phyloP scores from a whole-genome alignment of 176 grass and related monocot genomes.

The Oryza punctata region DNA sequence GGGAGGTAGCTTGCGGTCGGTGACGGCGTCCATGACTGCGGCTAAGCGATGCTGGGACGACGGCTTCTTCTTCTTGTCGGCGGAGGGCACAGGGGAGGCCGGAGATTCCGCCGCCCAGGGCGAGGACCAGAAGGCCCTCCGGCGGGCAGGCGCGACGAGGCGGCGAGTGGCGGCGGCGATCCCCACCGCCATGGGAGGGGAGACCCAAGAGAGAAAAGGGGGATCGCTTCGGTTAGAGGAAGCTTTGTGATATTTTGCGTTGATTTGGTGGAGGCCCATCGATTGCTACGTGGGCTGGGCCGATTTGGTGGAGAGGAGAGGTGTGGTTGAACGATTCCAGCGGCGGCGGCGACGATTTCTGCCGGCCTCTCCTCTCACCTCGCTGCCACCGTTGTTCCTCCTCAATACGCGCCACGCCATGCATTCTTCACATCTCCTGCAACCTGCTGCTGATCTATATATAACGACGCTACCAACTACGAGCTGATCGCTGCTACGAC shows the following conservation, averaged over 20 bases:
- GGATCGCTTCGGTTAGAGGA: too few species aligned
- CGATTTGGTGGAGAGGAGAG: too few species aligned
- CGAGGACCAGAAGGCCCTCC: slow-evolving; percentile 43
- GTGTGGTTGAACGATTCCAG: not conserved
- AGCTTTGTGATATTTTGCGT: too few species aligned
- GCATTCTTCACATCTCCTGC: not conserved
- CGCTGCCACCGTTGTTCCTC: not conserved
- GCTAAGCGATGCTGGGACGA: slow-evolving; percentile 56
- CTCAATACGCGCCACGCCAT: not conserved
- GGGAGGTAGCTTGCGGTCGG: slow-evolving; percentile 75
- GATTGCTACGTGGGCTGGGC: not conserved
- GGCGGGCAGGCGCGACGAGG: slow-evolving; percentile 6
- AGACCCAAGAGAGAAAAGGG: not conserved
- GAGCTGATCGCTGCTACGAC: not conserved
- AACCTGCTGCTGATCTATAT: not conserved
- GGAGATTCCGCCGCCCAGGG: slow-evolving; percentile 40
- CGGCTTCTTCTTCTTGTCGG: slow-evolving; percentile 48
- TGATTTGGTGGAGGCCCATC: too few species aligned
- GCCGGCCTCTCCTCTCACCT: too few species aligned
- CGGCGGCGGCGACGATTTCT: not conserved
- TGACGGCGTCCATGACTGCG: slow-evolving; percentile 69
- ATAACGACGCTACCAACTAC: too few species aligned
- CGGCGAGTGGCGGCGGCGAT: slow-evolving; percentile 34
- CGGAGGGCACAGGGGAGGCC: not conserved
- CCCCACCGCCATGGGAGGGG: slow-evolving; percentile 31